Conservation (phyloP, 345 rosid species). For the Pistacia integerrima region DNA sequence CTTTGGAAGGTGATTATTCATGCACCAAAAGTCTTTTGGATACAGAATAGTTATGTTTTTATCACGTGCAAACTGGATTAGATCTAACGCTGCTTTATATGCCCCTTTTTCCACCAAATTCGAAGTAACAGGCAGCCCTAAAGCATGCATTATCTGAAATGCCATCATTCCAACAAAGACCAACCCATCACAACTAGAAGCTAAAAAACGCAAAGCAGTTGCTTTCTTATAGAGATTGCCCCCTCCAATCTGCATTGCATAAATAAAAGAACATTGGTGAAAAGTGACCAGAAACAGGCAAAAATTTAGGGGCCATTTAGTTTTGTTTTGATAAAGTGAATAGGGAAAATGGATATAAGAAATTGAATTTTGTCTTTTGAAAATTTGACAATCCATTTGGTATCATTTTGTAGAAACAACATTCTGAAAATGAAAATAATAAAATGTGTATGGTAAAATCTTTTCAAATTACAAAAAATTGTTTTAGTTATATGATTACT, state of each 20-base stretch:
- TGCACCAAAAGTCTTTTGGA: conserved; percentile 67
- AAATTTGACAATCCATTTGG: too few species aligned
- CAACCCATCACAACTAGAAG: conserved; percentile 63
- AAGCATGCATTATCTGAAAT: conserved; percentile 60
- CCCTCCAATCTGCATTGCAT: conserved; percentile 64
- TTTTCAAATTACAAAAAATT: too few species aligned
- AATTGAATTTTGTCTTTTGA: too few species aligned
- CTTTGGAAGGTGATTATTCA: conserved; percentile 27
- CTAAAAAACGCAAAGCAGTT: conserved; percentile 58
- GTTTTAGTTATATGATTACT: too few species aligned
- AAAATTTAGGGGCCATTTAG: too few species aligned
- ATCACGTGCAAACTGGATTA: conserved; percentile 43
- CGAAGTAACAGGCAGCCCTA: conserved; percentile 47
- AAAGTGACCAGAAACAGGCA: conserved; percentile 1
- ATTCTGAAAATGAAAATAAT: too few species aligned
- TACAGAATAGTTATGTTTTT: conserved; percentile 40
- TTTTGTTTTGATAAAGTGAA: too few species aligned
- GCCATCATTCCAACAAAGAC: conserved; percentile 64
- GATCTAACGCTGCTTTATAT: conserved; percentile 42
- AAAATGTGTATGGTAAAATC: too few species aligned
- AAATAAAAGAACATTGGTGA: conserved; percentile 10
- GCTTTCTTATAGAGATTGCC: conserved; percentile 52
- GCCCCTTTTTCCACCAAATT: conserved; percentile 49
- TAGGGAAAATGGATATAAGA: too few species aligned
- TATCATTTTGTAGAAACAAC: too few species aligned